Base-by-base conservation (phyloP, 2,329 filamentous ascomycete genomes). In the Neonectria punicea region DNA sequence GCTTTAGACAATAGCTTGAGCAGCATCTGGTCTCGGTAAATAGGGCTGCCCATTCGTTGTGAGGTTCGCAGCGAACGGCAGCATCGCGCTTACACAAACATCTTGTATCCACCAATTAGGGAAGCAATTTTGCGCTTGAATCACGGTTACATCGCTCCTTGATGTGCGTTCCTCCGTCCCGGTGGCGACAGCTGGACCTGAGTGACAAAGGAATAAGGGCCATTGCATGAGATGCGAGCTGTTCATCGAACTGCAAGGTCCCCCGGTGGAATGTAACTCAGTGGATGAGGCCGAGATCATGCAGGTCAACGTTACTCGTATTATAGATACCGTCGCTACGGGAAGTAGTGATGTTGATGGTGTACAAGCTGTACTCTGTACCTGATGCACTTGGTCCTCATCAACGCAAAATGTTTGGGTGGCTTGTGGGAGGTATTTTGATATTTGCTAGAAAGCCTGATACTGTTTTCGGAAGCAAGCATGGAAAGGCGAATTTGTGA, bases 241-340 rank as follows among this genome's bases (percentile, higher is more conserved):
- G 8, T 39, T 50, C 16, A 36, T 54, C 9, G 9, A 36, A 25
- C 43, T 56, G 44, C 56, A 55, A 32, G 22, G 30, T 22, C 8
- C n/a, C 53, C 30, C 39, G 18, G 44, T 46, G 34, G 34, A 46
- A 44, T 64, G 51, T 44, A 55, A 64, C 56, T 59, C 56, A 32
- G 28, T 20, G n/a, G 30, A 30, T 53, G 13, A 14, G 44, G 20
- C 28, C 28, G 20, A 58, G n/a, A 5, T 20, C 46, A 64, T 64
- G 50, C 61, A 53, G 13, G 51, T 44, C 36, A 50, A 58, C 20
- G 28, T 34, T 36, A 36, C 49, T 28, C 39, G 44, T 56, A 44
- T 46, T 20, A 18, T 44, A 10, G 51, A 44, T 20, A 64, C 43
- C 5, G 6, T 55, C 18, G 20, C 58, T 34, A 44, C 56, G 56